Conservation (phyloP, 768 basidiomycete species). For the Russula sp. region DNA sequence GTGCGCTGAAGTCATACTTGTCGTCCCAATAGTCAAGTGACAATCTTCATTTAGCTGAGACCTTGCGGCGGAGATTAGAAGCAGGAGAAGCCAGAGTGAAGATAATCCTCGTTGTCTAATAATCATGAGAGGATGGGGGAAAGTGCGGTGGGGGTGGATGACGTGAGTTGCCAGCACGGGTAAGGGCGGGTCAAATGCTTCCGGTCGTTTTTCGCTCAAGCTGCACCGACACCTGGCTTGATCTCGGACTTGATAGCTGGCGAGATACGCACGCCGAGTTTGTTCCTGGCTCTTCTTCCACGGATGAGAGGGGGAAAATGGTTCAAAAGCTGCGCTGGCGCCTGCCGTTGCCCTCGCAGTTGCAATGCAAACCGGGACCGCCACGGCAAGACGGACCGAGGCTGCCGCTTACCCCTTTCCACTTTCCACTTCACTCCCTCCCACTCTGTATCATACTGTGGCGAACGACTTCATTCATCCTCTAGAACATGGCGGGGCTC, state of each 20-base stretch:
- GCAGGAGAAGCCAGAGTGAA: constrained; percentile 25
- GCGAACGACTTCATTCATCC: not conserved
- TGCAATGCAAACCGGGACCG: no score
- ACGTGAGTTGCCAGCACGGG: constrained; percentile 15
- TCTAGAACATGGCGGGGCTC: constrained; percentile 52
- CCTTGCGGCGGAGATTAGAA: constrained; percentile 16
- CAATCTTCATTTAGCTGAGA: constrained; percentile 44
- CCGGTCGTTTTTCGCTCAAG: not conserved
- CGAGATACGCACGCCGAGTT: no score
- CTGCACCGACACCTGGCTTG: constrained; percentile 10
- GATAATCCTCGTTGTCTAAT: constrained; percentile 2
- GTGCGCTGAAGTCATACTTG: constrained; percentile 58
- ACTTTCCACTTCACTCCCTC: not conserved
- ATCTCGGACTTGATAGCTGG: constrained; percentile 3
- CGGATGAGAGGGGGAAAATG: not conserved
- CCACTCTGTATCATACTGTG: not conserved
- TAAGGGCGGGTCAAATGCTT: not conserved
- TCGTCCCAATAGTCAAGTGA: constrained; percentile 40
- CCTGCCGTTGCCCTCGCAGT: not conserved
- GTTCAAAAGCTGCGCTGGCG: not conserved
- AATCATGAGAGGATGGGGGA: constrained; percentile 21
- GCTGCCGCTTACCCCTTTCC: constrained; percentile 4
- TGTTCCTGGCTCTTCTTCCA: not conserved
- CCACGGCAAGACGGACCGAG: constrained; percentile 17
- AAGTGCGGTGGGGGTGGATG: constrained; percentile 1